Conservation (phyloP, 139 green algal genomes). For the Micractinium conductrix region DNA sequence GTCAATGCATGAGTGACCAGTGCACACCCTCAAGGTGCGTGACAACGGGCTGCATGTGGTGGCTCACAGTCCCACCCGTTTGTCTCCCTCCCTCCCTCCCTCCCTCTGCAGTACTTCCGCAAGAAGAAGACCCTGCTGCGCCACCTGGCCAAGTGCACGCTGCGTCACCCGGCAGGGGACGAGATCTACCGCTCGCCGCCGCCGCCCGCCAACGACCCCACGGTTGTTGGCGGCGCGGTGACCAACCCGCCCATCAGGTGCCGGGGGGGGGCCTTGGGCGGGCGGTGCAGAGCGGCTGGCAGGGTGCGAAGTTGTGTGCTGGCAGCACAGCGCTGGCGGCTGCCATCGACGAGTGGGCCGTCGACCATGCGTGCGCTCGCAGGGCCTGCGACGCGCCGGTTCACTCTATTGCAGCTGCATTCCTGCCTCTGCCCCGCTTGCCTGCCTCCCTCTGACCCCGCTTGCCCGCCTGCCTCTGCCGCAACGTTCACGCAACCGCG, state of each 20-base stretch:
- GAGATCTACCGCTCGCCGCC: conserved; percentile 85
- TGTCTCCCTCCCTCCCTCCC: neutral
- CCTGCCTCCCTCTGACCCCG: neutral
- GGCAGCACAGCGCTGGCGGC: neutral
- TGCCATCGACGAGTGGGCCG: no score
- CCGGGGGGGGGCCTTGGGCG: neutral
- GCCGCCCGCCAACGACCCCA: conserved; percentile 50
- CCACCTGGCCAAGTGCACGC: conserved; percentile 65
- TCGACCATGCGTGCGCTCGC: no score
- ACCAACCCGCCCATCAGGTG: conserved; percentile 53
- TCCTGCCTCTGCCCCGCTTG: no score
- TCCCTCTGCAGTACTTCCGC: conserved; percentile 66
- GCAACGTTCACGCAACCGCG: no score
- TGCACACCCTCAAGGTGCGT: no score
- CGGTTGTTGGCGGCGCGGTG: conserved; percentile 54
- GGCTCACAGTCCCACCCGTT: no score
- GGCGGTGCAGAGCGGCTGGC: neutral
- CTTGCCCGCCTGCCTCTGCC: neutral
- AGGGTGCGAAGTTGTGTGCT: neutral
- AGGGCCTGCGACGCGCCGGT: no score
- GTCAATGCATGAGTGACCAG: no score
- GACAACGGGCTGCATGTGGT: no score
- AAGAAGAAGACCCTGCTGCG: conserved; percentile 67
- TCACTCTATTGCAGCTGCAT: no score
- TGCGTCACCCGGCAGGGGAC: conserved; percentile 74